phyloP scores from a whole-genome alignment of 305 asterid genomes.

The Nicotiana rustica region DNA sequence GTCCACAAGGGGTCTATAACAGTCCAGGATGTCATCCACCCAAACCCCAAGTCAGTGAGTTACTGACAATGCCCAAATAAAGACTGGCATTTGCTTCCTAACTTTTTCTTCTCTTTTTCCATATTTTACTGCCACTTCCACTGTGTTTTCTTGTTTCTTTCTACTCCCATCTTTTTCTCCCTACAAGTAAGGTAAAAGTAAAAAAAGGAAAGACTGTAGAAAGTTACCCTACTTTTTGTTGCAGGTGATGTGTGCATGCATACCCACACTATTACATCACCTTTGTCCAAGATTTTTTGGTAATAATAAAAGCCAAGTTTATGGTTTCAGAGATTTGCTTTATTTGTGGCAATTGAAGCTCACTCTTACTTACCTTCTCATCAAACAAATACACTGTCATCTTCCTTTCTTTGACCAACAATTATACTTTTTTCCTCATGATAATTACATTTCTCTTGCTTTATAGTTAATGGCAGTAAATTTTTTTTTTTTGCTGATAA shows the following conservation, averaged over 20 bases:
- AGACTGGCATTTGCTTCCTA: conserved; percentile 27
- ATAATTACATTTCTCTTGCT: conserved; percentile 23
- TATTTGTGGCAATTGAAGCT: conserved; percentile 33
- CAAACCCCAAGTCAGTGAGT: conserved; percentile 29
- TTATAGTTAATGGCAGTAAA: conserved; percentile 15
- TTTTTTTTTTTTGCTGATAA: conserved; percentile 33
- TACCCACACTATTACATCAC: conserved; percentile 18
- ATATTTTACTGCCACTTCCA: not conserved
- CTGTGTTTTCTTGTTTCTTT: not conserved
- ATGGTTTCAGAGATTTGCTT: conserved; percentile 11
- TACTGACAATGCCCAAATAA: conserved; percentile 26
- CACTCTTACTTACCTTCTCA: not conserved
- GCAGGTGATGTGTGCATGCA: not conserved
- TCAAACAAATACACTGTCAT: not conserved
- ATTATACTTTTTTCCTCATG: not conserved
- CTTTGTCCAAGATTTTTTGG: conserved; percentile 21
- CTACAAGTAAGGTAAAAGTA: conserved; percentile 11
- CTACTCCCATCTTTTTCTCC: not conserved
- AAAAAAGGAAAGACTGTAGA: not conserved
- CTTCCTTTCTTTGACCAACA: not conserved
- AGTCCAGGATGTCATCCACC: conserved; percentile 36
- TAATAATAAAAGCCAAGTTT: not conserved
- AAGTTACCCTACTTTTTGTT: conserved; percentile 20
- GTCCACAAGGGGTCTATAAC: not conserved
- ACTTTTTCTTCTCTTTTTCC: conserved; percentile 15